These are phyloP conservation scores for Claviceps arundinis DNA, from an alignment of 2,329 filamentous ascomycete species.

Conservation along the genomic window DNA sequence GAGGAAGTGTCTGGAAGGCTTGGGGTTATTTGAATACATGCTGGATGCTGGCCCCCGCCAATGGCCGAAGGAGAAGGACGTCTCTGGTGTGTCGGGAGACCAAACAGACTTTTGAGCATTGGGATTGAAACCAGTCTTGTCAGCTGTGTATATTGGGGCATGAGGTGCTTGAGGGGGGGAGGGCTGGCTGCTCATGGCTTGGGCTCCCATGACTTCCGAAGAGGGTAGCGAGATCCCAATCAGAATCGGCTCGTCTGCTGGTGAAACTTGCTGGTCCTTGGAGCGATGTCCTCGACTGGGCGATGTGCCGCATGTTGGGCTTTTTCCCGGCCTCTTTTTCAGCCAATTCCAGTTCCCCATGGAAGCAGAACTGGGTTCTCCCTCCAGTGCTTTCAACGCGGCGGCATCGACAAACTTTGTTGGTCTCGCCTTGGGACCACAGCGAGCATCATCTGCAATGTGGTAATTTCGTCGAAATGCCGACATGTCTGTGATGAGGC, in stretches of 20 bases:
- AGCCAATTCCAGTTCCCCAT: slow-evolving; percentile 47
- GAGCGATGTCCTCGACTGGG: slow-evolving; percentile 15
- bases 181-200: slow-evolving; percentile 22
- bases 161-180: not conserved
- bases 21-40: slow-evolving; percentile 45
- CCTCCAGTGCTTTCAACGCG: slow-evolving; percentile 46
- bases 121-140: not conserved
- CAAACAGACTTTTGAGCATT: slow-evolving; percentile 33
- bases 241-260: slow-evolving; percentile 56
- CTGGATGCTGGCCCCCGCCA: slow-evolving; percentile 37
- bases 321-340: slow-evolving; percentile 25
- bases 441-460: slow-evolving; percentile 18
- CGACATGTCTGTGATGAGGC: slow-evolving; percentile 56
- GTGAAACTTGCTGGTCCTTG: slow-evolving; percentile 41
- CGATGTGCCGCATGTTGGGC: slow-evolving; percentile 12
- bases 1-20: slow-evolving; percentile 15
- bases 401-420: slow-evolving; percentile 44
- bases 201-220: slow-evolving; percentile 11
- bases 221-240: slow-evolving; percentile 57
- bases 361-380: slow-evolving; percentile 37
- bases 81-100: slow-evolving; percentile 49
- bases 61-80: slow-evolving; percentile 25
- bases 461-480: slow-evolving; percentile 32
- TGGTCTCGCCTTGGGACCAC: slow-evolving; percentile 18
- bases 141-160: not conserved